Evolutionary conservation across 257 asterid species (phyloP), one percentile per base, ranked within the genome.

Genomic region (Scutellaria minor): DNA sequence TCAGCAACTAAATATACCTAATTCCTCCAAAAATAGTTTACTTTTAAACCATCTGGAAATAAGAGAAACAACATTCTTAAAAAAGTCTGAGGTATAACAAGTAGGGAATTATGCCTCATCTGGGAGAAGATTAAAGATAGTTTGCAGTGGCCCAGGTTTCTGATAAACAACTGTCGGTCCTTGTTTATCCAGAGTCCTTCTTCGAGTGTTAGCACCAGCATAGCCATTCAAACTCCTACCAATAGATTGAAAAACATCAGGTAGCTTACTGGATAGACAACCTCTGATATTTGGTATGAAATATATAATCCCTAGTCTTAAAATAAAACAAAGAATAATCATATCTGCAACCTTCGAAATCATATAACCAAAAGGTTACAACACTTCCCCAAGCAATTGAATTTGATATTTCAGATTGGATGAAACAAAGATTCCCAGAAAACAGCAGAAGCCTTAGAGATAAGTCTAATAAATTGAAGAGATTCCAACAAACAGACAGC

Each of bases 101-200:
- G 79, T 66, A 54, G 58, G 81, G 60, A 72, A 69, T 46, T 45
- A 80, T 84, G 81, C 99, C 99, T 95, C 99, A 73, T 87, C 96
- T 8, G 91, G 95, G 66, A 86, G 90, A 83, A 95, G 97, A 84
- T 83, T 81, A 78, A 95, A 92, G 72, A 90, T 87, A 60, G 98
- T 90, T 70, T 95, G 99, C 66, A 95, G 89, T 53, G 97, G 97
- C 70, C 99, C 99, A 42, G 93, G 94, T 78, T 88, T 90, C 82
- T 90, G 98, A 83, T 88, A 90, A 81, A 92, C 97, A 80, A 86
- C 84, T 31, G 95, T 87, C 35, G 95, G 95, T 72, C 96, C 96
- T 81, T 85, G 88, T 73, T 80, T 87, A 73, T 88, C 92, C 79
- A 77, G 80, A 65, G 85, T 54, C 81, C 92, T 80, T 70, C 87